A percentile compares a stretch with the other conserved stretches of the same genome.
These are phyloP conservation scores for Salvia splendens DNA, from an alignment of 257 asterid genomes.

Conservation along the genomic window DNA sequence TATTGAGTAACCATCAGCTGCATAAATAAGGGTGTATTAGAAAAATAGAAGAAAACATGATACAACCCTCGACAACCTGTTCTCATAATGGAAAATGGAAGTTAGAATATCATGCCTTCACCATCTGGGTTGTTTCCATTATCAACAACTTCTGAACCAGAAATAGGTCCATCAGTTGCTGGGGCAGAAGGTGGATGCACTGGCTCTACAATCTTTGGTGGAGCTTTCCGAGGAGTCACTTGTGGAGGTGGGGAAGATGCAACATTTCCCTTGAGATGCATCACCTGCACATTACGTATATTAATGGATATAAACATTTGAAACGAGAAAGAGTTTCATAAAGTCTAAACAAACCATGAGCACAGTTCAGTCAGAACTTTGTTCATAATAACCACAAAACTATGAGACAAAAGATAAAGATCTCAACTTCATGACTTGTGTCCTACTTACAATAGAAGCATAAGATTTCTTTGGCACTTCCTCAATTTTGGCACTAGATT, in stretches of 20 bases:
- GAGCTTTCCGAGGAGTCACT: conserved; percentile 49
- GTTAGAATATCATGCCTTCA: conserved; percentile 53
- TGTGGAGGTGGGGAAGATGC: conserved; percentile 58
- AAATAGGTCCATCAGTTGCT: conserved; percentile 48
- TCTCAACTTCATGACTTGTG: background rate
- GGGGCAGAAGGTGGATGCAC: conserved; percentile 44
- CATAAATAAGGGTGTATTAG: conserved; percentile 24
- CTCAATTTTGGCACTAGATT: conserved; percentile 63
- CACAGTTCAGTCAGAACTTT: background rate
- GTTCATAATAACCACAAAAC: conserved; percentile 3
- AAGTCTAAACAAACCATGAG: background rate
- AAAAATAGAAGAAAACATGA: conserved; percentile 2
- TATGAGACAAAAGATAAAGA: background rate
- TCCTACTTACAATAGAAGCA: conserved; percentile 79
- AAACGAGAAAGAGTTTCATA: background rate
- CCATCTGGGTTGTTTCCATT: conserved; percentile 67
- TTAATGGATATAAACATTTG: background rate
- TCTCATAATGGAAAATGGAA: conserved; percentile 4
- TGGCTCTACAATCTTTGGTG: conserved; percentile 56
- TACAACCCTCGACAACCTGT: conserved; percentile 3
- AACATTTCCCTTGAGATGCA: conserved; percentile 65
- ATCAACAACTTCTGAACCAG: conserved; percentile 50
- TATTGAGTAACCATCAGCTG: conserved; percentile 90
- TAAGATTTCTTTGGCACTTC: conserved; percentile 81
- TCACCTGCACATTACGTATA: conserved; percentile 55